Evolutionary conservation across 2,329 filamentous ascomycete genomes (phyloP).

Genomic region (Diplodia corticola): DNA sequence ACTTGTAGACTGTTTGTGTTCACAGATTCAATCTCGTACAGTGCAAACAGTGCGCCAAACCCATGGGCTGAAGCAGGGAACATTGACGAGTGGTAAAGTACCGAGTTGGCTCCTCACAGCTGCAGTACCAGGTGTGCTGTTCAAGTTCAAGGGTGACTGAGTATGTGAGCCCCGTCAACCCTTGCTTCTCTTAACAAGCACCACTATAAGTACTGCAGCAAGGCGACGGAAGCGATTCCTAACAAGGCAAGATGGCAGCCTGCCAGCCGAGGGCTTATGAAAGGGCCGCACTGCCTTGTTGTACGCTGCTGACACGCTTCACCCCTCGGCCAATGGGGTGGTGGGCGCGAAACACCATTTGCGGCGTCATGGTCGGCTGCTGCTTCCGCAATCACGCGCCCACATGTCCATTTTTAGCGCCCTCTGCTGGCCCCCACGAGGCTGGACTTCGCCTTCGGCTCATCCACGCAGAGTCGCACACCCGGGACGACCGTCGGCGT

Average conservation of each 20-base stretch:
- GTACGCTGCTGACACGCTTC: background rate
- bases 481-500: background rate
- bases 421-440: background rate
- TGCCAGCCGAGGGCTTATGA: background rate
- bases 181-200: background rate
- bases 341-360: background rate
- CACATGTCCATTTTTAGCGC: background rate
- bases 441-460: background rate
- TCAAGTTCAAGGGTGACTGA: too few relatives aligned
- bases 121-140: background rate
- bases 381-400: background rate
- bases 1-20: background rate
- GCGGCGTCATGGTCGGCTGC: background rate
- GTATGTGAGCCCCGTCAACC: too few relatives aligned
- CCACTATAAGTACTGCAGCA: background rate
- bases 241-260: background rate
- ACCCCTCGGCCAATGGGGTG: background rate
- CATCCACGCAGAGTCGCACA: background rate
- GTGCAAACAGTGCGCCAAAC: background rate
- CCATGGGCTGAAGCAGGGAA: background rate
- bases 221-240: too few relatives aligned
- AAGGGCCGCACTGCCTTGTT: background rate
- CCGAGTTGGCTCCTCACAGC: too few relatives aligned
- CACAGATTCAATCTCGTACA: background rate
- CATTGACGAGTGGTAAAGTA: too few relatives aligned